Base-by-base conservation (phyloP, 2,329 filamentous ascomycete species). In the Claviceps sp. region DNA sequence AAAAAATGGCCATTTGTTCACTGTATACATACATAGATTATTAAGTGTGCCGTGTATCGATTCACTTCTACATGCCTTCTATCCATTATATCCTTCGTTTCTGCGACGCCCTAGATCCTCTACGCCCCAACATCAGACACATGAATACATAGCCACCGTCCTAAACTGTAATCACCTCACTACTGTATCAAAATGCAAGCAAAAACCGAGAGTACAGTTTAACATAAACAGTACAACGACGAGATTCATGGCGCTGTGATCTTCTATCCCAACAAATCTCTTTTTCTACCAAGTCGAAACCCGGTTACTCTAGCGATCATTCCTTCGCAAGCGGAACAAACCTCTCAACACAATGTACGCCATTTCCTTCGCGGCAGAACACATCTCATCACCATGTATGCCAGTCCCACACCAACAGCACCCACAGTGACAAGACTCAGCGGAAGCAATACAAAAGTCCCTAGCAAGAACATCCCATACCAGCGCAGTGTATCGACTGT, bases 361-460 rank as follows among this genome's bases (percentile, higher is more conserved):
- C 41, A 41, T 34, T 20, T 24, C 38, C 26, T 42, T 45, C 22
- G 18, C 30, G 24, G 56, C 54, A 56, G 52, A 55, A 59, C 57
- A 52, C 60, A 54, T 57, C 55, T 62, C 60, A 66, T 67, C 62
- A 65, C 67, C 61, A 70, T 57, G 60, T 74, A 75, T 61, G 70
- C 62, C 54, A 65, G 60, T 46, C 65, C 70, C 51, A 61, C 61
- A 37, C 59, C 61, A 48, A 67, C 55, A 47, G 66, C 59, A 54
- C 69, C 64, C 51, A 71, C 50, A 24, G 62, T 60, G 49, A 72
- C 63, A 52, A 75, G 61, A 57, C 65, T 65, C 48, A 63, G 63
- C 52, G 75, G 74, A 44, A 78, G 68, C 56, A 78, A 66, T 55
- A 77, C 72, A 49, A 70, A 58, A 16, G 70, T 70, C 13, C 70